Base-by-base conservation (phyloP, 495 filamentous ascomycete genomes). In the Gamarada debralockiae region DNA sequence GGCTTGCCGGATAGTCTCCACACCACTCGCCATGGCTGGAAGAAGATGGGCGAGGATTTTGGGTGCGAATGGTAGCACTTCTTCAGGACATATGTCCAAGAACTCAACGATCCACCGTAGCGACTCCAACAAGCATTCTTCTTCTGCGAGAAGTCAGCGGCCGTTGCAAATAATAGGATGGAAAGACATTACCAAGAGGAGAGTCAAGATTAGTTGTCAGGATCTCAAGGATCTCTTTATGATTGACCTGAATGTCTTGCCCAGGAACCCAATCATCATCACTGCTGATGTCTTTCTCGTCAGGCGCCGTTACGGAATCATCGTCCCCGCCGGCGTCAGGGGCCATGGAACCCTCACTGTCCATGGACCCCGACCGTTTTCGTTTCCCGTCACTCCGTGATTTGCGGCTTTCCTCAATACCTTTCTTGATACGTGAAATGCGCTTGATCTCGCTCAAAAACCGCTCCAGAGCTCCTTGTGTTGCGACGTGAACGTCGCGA, bases 181-280 rank as follows among this genome's bases (percentile, higher is more conserved):
- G 12, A 29, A 33, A 15, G 1, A 20, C 3, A n/a, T 63, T 76
- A 90, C 89, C 86, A 59, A 84, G 78, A 29, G 85, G 81, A 15
- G 92, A 89, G 62, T 96, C 86, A 24, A 98, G 79, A 59, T 95
- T 96, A 13, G 83, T 83, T 8, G 96, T 91, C 43, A 99, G 70
- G 22, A 97, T 97, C 58, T 96, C 87, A 34, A 99, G 70, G 34
- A 97, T 93, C 60, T 84, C 90, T 48, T 87, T 84, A 68, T 95
- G 85, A 68, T 97, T 92, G 47, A 99, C 87, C 48, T 93, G 85
- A 3, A 97, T 90, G 69, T 99, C 95, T 72, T 97, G 93, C 3
- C 95, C 95, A 0, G 95, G 95, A 18, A 97, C 81, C 91, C 91
- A 99, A 56, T 96, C 92, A 45, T 89, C 92, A 56, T 97, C 92